phyloP scores from a whole-genome alignment of 2,329 filamentous ascomycete species.

The Fusarium verrucosum region DNA sequence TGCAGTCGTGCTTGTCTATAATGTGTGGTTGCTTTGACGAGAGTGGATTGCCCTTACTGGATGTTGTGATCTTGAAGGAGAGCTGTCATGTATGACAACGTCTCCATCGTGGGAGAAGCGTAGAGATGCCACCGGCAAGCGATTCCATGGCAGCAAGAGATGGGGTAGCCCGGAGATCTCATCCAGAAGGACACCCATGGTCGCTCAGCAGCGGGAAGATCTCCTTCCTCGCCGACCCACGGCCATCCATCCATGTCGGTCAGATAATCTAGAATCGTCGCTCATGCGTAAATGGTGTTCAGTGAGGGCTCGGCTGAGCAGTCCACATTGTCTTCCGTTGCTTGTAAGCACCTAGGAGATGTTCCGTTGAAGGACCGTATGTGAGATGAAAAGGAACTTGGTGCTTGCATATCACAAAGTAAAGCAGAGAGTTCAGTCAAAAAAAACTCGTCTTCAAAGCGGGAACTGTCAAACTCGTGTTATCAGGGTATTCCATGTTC shows the following conservation, averaged over 20 bases:
- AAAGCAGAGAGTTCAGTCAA: constrained; percentile 2
- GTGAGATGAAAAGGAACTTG: constrained; percentile 5
- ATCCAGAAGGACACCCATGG: constrained; percentile 31
- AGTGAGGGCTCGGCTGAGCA: background rate
- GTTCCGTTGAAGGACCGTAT: constrained; percentile 30
- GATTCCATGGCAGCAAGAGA: constrained; percentile 27
- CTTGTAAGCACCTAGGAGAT: constrained; percentile 4
- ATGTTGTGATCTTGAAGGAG: constrained; percentile 30
- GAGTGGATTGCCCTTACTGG: constrained; percentile 16
- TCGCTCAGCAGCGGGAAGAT: constrained; percentile 40
- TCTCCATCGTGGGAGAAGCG: constrained; percentile 14
- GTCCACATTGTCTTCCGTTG: constrained; percentile 17
- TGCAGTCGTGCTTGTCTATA: constrained; percentile 20
- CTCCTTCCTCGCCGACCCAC: constrained; percentile 31
- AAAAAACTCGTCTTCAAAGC: background rate
- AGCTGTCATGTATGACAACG: constrained; percentile 36
- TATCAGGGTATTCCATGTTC: constrained; percentile 26
- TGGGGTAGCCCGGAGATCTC: constrained; percentile 36
- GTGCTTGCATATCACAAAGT: constrained; percentile 20
- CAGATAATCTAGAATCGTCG: constrained; percentile 20
- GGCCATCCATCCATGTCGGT: constrained; percentile 15
- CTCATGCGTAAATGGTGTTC: constrained; percentile 17
- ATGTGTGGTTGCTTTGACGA: constrained; percentile 39
- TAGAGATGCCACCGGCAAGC: constrained; percentile 29
- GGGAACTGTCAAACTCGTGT: constrained; percentile 31